These are phyloP conservation scores for Colletotrichum camelliae DNA, from an alignment of 2,329 filamentous ascomycete species.

Conservation along the genomic window DNA sequence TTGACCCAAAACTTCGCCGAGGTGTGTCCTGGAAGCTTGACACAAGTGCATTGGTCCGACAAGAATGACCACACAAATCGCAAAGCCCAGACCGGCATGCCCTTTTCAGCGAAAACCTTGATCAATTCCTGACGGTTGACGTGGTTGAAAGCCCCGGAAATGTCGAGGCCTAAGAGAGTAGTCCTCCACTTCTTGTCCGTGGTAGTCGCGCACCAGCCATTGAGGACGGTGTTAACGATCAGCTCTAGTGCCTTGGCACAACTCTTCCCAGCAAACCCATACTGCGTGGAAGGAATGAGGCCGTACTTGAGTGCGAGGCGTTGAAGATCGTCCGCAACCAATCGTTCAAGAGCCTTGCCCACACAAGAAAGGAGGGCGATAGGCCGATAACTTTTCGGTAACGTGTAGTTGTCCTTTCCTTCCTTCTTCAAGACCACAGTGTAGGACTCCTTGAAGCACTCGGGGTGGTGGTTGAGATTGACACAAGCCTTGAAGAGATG, in stretches of 20 bases:
- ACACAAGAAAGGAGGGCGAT: not conserved
- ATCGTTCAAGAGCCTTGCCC: not conserved
- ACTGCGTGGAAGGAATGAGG: not conserved
- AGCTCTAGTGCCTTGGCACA: not conserved
- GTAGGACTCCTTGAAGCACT: not conserved
- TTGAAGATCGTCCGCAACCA: not conserved
- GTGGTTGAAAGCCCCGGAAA: not conserved
- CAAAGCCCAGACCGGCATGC: not conserved
- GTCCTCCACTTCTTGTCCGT: not conserved
- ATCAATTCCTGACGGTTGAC: not conserved
- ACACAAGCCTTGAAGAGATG: not conserved
- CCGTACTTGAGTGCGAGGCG: not conserved
- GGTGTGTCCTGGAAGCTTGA: not conserved
- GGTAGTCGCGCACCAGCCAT: not conserved
- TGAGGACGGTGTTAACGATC: not conserved
- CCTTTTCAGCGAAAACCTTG: not conserved
- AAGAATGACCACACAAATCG: not conserved
- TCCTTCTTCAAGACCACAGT: not conserved
- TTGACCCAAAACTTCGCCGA: not conserved
- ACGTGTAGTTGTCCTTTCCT: not conserved
- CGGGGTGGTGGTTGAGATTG: not conserved
- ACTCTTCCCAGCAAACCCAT: not conserved
- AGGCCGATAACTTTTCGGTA: not conserved
- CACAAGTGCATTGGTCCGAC: not conserved
- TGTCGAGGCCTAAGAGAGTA: not conserved